phyloP scores from a whole-genome alignment of 495 filamentous ascomycete genomes.

The Elaphomyces granulatus region DNA sequence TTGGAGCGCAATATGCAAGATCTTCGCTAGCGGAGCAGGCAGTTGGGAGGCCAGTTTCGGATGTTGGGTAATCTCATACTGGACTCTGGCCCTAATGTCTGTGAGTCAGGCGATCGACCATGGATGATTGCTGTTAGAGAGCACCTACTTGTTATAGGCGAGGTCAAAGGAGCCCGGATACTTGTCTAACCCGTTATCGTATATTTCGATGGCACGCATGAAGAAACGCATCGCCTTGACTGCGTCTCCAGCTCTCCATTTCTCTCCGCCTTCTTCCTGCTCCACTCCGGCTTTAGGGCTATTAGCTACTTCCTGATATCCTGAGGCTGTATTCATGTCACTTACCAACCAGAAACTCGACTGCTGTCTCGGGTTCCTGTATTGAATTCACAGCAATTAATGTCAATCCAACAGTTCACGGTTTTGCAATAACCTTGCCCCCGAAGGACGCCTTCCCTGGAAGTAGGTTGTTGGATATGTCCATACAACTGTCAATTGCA shows the following conservation, averaged over 20 bases:
- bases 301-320: neutral
- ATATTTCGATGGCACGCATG: constrained; percentile 47
- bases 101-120: neutral
- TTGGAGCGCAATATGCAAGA: constrained; percentile 41
- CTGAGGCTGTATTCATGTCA: neutral
- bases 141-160: constrained; percentile 53
- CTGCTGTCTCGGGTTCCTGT: constrained; percentile 41
- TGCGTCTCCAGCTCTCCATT: constrained; percentile 59
- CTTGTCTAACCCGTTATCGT: constrained; percentile 43
- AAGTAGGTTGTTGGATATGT: neutral
- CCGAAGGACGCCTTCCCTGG: too few species aligned
- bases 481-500: neutral
- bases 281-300: constrained; percentile 42
- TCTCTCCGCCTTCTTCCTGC: constrained; percentile 54
- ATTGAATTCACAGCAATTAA: too few species aligned
- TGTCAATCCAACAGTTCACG: too few species aligned
- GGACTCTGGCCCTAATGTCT: constrained; percentile 48
- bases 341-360: constrained; percentile 46
- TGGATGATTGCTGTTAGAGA: too few species aligned
- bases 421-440: too few species aligned
- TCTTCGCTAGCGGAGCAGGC: constrained; percentile 32
- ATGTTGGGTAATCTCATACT: constrained; percentile 52
- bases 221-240: constrained; percentile 56
- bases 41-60: constrained; percentile 41
- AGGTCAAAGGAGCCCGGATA: constrained; percentile 49